Evolutionary conservation across 202 grass and related monocot genomes (phyloP).

Genomic region (Alloteropsis angusta): DNA sequence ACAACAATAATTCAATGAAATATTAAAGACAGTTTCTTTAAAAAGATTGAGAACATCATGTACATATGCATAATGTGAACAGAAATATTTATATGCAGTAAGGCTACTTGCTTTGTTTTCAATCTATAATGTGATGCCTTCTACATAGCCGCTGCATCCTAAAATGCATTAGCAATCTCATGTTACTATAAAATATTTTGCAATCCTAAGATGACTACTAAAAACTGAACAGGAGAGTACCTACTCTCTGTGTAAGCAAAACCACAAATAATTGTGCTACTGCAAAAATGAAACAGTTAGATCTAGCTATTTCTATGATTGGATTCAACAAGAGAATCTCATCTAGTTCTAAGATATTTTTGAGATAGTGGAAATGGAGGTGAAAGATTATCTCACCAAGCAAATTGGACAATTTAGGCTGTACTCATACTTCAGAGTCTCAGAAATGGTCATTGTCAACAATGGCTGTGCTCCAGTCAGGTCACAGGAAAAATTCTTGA

Average conservation of each 20-base stretch:
- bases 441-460: conserved; percentile 52
- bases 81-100: background rate
- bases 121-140: too few species aligned
- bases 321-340: background rate
- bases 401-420: conserved; percentile 54
- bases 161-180: too few species aligned
- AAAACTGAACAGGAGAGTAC: background rate
- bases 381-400: conserved; percentile 54
- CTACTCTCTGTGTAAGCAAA: background rate
- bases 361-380: background rate
- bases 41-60: background rate
- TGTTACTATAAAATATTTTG: too few species aligned
- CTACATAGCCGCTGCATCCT: too few species aligned
- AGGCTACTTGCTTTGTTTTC: background rate
- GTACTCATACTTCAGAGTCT: conserved; percentile 55
- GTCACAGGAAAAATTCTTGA: conserved; percentile 61
- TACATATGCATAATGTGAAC: background rate
- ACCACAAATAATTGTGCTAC: background rate
- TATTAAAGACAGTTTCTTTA: background rate
- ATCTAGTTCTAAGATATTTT: background rate
- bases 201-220: background rate
- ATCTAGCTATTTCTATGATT: background rate
- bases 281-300: background rate
- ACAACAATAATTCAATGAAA: background rate
- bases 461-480: conserved; percentile 36